Evolutionary conservation across 495 filamentous ascomycete species (phyloP).

Genomic region (Tuber brumale): DNA sequence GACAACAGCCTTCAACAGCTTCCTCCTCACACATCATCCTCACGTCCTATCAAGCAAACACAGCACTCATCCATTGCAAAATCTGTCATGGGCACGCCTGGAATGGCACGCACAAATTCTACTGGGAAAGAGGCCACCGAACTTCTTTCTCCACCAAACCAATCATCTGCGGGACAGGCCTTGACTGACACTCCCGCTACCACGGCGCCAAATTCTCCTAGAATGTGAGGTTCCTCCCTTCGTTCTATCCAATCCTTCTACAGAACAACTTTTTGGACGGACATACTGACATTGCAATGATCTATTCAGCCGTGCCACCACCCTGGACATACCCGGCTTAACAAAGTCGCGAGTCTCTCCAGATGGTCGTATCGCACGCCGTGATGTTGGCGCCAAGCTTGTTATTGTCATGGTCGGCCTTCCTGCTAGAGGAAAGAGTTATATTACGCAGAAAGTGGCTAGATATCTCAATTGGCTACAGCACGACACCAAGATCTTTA

Average conservation of each 20-base stretch:
- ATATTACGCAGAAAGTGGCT: conserved; percentile 95
- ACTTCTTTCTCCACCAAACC: conserved; percentile 45
- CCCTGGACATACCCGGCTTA: conserved; percentile 77
- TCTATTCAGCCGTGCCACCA: conserved; percentile 60
- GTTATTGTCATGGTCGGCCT: conserved; percentile 98
- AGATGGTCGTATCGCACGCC: conserved; percentile 82
- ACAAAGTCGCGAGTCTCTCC: conserved; percentile 90
- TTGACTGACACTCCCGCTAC: conserved; percentile 63
- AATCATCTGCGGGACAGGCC: conserved; percentile 51
- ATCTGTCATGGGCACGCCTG: conserved; percentile 49
- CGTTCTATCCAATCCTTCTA: background rate
- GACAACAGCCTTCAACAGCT: conserved; percentile 16
- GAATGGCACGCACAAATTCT: conserved; percentile 30
- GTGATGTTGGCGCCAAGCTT: conserved; percentile 90
- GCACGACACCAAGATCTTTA: conserved; percentile 91
- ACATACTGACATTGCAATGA: conserved; percentile 11
- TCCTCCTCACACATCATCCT: conserved; percentile 20
- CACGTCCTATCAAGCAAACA: conserved; percentile 39
- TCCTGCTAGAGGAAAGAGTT: conserved; percentile 90
- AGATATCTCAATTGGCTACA: conserved; percentile 96
- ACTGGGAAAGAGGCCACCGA: conserved; percentile 7
- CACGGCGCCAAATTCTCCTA: conserved; percentile 63
- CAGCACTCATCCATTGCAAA: conserved; percentile 56
- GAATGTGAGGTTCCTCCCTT: conserved; percentile 53
- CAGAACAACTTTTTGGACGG: background rate